Base-by-base conservation (phyloP, 305 asterid species). In the Plantago lanceolata region DNA sequence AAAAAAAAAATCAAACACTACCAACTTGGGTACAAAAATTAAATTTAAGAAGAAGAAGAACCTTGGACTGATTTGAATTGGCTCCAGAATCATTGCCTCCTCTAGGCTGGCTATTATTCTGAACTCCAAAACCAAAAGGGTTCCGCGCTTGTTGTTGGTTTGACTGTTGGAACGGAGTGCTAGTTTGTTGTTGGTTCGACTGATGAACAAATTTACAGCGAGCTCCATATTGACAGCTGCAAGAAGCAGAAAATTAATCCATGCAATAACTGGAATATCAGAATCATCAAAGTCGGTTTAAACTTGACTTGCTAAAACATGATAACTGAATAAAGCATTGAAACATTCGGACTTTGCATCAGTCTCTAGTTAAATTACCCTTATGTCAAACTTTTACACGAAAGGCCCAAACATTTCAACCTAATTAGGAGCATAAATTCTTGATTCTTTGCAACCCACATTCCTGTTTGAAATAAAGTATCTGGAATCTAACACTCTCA, bases 111-210 rank as follows among this genome's bases (percentile, higher is more conserved):
- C 68, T 69, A 72, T 68, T 85, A 71, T 72, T 81, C 71, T 84
- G 92, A 68, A 72, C 77, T 53, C 93, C 94, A 72, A 91, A 85
- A 43, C 95, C 92, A 70, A 84, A 89, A 67, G 93, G 96, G 75
- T 89, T 90, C 49, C 86, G 63, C 62, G 13, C 18, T 71, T 78
- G 88, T 61, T 72, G 85, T 40, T 72, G 75, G 76, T 73, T 74
- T 54, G 80, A 26, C 37, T 9, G 72, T 69, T 77, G 84, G 74
- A 65, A 61, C 19, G 64, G 63, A 70, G 37, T 59, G 66, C 77
- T 59, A 61, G 52, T 71, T 72, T 82, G 96, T 76, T 87, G 52
- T 74, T 56, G 48, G 76, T 86, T 43, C n/a, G 85, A 65, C 59
- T 79, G 86, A 74, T 93, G 99, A 62, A 84, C 73, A 84, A 75